These are phyloP conservation scores for Neopestalotiopsis sp. DNA, from an alignment of 2,329 filamentous ascomycete species.

Conservation along the genomic window DNA sequence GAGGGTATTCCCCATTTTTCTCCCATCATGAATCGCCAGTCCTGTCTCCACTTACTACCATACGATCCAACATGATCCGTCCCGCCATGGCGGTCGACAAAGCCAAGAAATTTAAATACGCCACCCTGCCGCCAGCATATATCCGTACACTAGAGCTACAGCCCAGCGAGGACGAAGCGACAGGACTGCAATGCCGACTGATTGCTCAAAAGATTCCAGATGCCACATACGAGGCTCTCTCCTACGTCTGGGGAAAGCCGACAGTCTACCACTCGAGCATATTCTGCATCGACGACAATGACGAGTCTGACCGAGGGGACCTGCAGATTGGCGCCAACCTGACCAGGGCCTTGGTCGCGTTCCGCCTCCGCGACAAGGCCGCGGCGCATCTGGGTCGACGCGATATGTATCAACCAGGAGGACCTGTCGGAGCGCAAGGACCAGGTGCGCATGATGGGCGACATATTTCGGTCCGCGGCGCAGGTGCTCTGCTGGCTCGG, in stretches of 20 bases:
- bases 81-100: neutral
- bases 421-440: conserved; percentile 6
- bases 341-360: conserved; percentile 7
- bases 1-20: neutral
- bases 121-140: neutral
- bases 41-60: neutral
- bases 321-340: conserved; percentile 12
- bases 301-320: neutral
- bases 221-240: conserved; percentile 9
- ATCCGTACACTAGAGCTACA: conserved; percentile 13
- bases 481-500: conserved; percentile 15
- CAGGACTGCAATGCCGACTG: conserved; percentile 3
- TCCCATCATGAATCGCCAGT: neutral
- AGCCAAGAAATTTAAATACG: conserved; percentile 4
- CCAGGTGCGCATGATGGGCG: conserved; percentile 12
- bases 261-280: conserved; percentile 8
- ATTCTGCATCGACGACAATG: neutral
- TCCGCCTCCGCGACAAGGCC: conserved; percentile 1
- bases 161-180: neutral
- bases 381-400: conserved; percentile 12
- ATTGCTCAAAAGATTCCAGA: neutral
- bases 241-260: conserved; percentile 15
- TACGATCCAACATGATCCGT: neutral
- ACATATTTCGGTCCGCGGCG: neutral
- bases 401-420: conserved; percentile 12